phyloP scores from a whole-genome alignment of 495 filamentous ascomycete species.

The Letharia lupina region DNA sequence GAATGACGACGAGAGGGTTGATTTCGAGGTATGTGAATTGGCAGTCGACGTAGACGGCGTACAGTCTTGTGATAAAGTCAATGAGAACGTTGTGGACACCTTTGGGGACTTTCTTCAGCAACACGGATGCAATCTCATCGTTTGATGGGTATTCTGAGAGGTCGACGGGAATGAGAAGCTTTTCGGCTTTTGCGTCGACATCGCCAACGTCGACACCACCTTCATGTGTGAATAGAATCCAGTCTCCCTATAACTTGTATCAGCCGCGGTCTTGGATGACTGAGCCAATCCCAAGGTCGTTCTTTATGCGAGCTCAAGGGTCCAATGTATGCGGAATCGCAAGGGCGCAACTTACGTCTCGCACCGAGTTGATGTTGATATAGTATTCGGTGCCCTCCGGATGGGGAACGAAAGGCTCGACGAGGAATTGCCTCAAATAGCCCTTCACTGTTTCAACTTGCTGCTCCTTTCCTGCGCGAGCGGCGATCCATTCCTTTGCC shows the following conservation, averaged over 20 bases:
- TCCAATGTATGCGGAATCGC: background rate
- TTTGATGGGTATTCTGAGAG: constrained; percentile 93
- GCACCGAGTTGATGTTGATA: constrained; percentile 91
- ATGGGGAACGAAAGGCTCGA: constrained; percentile 97
- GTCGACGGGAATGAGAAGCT: constrained; percentile 94
- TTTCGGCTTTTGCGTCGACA: constrained; percentile 98
- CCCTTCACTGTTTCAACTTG: constrained; percentile 89
- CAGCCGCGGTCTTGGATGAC: background rate
- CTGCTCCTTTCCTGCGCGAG: constrained; percentile 80
- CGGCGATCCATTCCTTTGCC: constrained; percentile 84
- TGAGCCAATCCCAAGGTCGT: constrained; percentile 4
- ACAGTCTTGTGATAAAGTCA: constrained; percentile 91
- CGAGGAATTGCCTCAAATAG: constrained; percentile 85
- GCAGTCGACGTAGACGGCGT: constrained; percentile 98
- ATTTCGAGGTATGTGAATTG: constrained; percentile 99
- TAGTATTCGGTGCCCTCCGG: constrained; percentile 92
- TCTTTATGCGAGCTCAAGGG: background rate
- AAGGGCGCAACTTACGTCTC: constrained; percentile 57
- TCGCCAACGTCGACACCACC: constrained; percentile 99
- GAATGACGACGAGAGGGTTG: constrained; percentile 97
- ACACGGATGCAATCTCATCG: constrained; percentile 72
- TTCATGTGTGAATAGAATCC: constrained; percentile 99
- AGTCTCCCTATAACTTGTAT: constrained; percentile 67
- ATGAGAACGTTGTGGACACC: constrained; percentile 96
- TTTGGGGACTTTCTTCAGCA: constrained; percentile 88